Percentiles rank a stretch among this genome's conserved stretches.
Conservation (phyloP, 352 stramenopile species). For the Phytophthora sojae region DNA sequence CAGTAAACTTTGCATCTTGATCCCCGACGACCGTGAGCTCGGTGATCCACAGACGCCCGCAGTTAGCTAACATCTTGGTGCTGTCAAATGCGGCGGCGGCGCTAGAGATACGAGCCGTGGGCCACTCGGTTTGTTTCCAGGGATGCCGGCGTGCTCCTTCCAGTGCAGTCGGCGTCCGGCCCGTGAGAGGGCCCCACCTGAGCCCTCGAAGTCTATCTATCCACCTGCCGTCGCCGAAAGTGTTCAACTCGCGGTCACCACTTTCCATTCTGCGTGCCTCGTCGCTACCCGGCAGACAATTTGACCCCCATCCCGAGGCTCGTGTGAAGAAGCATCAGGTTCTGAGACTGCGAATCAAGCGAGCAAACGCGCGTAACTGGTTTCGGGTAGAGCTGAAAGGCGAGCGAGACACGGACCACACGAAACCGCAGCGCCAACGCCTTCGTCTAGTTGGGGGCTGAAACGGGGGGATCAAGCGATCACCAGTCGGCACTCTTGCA, state of each 20-base stretch:
- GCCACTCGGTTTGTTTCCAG: conserved; percentile 1
- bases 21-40: conserved; percentile 2
- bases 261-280: conserved; percentile 10
- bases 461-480: background rate
- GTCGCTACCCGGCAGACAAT: conserved; percentile 11
- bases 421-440: conserved; percentile 22
- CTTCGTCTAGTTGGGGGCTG: background rate
- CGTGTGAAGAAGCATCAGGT: too few species aligned
- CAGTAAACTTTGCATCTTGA: background rate
- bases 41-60: conserved; percentile 10
- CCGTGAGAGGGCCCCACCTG: conserved; percentile 32
- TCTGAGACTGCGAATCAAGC: conserved; percentile 22
- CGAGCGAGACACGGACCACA: conserved; percentile 5
- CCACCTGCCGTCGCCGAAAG: background rate
- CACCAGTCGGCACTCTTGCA: conserved; percentile 25
- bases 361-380: conserved; percentile 33
- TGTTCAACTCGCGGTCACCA: conserved; percentile 35
- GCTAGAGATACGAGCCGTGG: conserved; percentile 23
- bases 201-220: background rate
- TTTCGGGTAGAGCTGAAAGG: conserved; percentile 20
- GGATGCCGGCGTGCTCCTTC: background rate
- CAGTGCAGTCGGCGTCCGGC: conserved; percentile 28
- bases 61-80: conserved; percentile 23
- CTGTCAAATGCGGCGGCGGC: conserved; percentile 9
- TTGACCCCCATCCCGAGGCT: background rate